Conservation (phyloP, 1,284 basidiomycete genomes). For the Inonotus obliquus region DNA sequence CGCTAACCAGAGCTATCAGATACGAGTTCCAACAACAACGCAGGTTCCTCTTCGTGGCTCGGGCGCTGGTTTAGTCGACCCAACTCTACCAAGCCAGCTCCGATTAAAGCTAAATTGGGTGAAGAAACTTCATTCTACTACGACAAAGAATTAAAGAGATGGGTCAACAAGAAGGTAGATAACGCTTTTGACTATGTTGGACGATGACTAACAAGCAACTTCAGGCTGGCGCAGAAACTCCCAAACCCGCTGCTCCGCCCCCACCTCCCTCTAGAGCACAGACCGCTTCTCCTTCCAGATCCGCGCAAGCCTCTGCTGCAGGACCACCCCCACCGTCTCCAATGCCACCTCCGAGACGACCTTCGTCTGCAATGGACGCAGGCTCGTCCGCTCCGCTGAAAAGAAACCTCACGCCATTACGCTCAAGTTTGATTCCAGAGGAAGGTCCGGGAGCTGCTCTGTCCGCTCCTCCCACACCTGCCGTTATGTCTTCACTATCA, state of each 20-base stretch:
- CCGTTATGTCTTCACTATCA: slow-evolving; percentile 26
- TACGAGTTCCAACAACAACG: slow-evolving; percentile 27
- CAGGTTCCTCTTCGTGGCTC: slow-evolving; percentile 66
- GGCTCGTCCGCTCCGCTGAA: slow-evolving; percentile 42
- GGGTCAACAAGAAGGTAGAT: slow-evolving; percentile 92
- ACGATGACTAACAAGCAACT: not conserved
- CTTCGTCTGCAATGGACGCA: slow-evolving; percentile 59
- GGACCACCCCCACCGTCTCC: slow-evolving; percentile 30
- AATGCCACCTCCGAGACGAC: slow-evolving; percentile 48
- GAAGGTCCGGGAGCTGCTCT: slow-evolving; percentile 25
- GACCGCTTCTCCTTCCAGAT: slow-evolving; percentile 70
- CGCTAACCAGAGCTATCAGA: slow-evolving; percentile 24
- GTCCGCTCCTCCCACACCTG: slow-evolving; percentile 31
- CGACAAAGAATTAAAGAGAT: slow-evolving; percentile 91
- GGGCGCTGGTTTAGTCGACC: slow-evolving; percentile 68
- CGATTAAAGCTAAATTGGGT: slow-evolving; percentile 88
- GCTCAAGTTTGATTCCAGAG: slow-evolving; percentile 61
- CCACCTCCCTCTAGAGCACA: slow-evolving; percentile 72
- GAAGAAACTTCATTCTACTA: slow-evolving; percentile 92
- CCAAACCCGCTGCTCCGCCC: slow-evolving; percentile 45
- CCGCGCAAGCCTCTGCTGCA: slow-evolving; percentile 31
- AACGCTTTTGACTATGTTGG: not conserved
- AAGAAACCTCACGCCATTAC: slow-evolving; percentile 49
- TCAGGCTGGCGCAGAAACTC: slow-evolving; percentile 51
- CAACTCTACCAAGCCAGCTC: slow-evolving; percentile 50